Evolutionary conservation across 148 eudicot genomes (phyloP).

Genomic region (Beta vulgaris): DNA sequence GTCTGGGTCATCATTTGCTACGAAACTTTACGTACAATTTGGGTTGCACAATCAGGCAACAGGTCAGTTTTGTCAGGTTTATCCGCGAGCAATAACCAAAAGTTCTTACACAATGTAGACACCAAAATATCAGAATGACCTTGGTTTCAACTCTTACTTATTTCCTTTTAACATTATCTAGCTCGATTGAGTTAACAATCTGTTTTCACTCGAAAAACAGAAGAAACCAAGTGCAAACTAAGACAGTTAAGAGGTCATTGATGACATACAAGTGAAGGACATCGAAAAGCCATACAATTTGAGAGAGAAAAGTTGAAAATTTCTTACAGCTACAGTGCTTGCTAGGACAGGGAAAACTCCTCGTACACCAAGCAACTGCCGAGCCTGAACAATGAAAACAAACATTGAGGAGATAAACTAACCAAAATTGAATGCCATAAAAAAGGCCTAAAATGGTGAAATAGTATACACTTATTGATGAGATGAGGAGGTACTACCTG

Average conservation of each 20-base stretch:
- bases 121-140: neutral
- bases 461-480: neutral
- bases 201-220: neutral
- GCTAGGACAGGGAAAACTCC: constrained; percentile 57
- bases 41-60: no score
- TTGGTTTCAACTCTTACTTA: neutral
- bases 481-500: constrained; percentile 34
- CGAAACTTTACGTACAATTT: no score
- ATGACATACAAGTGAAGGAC: neutral
- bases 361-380: constrained; percentile 57
- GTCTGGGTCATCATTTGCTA: no score
- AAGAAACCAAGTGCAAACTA: no score
- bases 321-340: constrained; percentile 47
- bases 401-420: neutral
- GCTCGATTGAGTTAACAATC: neutral
- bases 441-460: neutral
- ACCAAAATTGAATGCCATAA: neutral
- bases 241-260: no score
- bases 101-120: neutral
- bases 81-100: neutral
- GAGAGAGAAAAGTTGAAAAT: neutral
- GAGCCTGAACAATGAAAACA: constrained; percentile 40
- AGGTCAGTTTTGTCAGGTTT: no score
- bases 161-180: neutral
- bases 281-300: neutral